Conservation (phyloP, 208 protist species). For the Vickermania ingenoplastis region DNA sequence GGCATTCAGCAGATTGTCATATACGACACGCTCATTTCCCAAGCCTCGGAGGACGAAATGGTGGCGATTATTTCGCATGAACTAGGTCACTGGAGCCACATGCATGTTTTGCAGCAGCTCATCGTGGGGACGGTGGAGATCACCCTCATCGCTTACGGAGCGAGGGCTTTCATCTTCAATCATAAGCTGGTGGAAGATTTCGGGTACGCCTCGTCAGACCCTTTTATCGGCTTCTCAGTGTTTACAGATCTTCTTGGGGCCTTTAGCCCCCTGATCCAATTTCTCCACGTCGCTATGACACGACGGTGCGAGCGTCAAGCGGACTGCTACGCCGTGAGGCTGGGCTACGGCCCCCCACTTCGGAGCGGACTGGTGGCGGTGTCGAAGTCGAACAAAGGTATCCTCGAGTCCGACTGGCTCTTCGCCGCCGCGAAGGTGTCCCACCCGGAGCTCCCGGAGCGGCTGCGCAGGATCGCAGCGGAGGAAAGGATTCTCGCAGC, state of each 20-base stretch:
- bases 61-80: slow-evolving; percentile 81
- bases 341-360: slow-evolving; percentile 36
- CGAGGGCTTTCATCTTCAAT: slow-evolving; percentile 55
- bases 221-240: slow-evolving; percentile 52
- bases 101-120: slow-evolving; percentile 35
- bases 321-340: slow-evolving; percentile 43
- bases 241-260: slow-evolving; percentile 38
- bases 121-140: slow-evolving; percentile 27
- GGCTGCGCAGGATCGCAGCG: slow-evolving; percentile 61
- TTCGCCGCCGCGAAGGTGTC: slow-evolving; percentile 58
- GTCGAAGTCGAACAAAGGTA: slow-evolving; percentile 52
- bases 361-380: slow-evolving; percentile 32
- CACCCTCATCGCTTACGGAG: slow-evolving; percentile 47
- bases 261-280: slow-evolving; percentile 23
- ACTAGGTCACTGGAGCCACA: slow-evolving; percentile 82
- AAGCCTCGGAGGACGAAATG: slow-evolving; percentile 51
- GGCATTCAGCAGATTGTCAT: slow-evolving; percentile 85
- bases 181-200: slow-evolving; percentile 44
- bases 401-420: slow-evolving; percentile 51
- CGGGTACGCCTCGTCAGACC: slow-evolving; percentile 41
- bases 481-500: too few species aligned
- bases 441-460: slow-evolving; percentile 70
- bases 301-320: slow-evolving; percentile 66
- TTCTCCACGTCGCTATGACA: slow-evolving; percentile 21
- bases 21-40: slow-evolving; percentile 82